These are phyloP conservation scores for Hericium alpestre DNA, from an alignment of 768 basidiomycete species.

Conservation along the genomic window DNA sequence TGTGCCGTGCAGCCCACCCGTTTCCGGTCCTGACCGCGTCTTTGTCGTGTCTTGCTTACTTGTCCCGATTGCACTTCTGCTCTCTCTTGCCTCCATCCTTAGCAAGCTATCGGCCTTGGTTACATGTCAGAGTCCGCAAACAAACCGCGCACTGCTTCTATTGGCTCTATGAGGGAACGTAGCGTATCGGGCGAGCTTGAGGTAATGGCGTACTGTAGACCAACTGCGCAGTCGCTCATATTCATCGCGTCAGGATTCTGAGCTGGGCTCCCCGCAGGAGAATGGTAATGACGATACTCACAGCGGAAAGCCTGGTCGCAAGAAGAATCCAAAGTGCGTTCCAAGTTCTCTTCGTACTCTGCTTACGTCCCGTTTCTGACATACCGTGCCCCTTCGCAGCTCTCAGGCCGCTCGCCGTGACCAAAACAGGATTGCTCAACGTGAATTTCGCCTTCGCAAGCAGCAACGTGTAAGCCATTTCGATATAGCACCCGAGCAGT, in stretches of 20 bases:
- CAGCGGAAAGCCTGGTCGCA: constrained; percentile 57
- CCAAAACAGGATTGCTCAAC: constrained; percentile 86
- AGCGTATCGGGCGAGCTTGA: constrained; percentile 58
- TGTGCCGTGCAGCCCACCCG: not conserved
- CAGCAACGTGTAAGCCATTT: constrained; percentile 58
- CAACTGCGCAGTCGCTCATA: too few species aligned
- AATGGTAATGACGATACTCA: constrained; percentile 11
- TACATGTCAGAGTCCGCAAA: not conserved
- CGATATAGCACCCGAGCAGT: not conserved
- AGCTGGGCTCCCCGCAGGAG: constrained; percentile 40
- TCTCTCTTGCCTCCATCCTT: too few species aligned
- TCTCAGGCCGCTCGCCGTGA: constrained; percentile 83
- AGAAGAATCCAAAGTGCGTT: constrained; percentile 82
- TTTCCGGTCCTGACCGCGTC: not conserved
- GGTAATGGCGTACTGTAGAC: constrained; percentile 17
- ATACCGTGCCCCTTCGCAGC: constrained; percentile 27
- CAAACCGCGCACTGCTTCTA: not conserved
- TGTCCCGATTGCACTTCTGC: too few species aligned
- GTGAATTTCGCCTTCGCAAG: constrained; percentile 86
- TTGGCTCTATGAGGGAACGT: constrained; percentile 37
- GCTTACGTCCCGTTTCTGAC: constrained; percentile 18
- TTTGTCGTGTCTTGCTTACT: not conserved
- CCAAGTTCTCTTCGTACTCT: constrained; percentile 10
- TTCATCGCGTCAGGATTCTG: constrained; percentile 43
- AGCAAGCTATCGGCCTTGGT: not conserved